phyloP scores from a whole-genome alignment of 192 early-diverging fungal species.

The Podochytrium sp. region DNA sequence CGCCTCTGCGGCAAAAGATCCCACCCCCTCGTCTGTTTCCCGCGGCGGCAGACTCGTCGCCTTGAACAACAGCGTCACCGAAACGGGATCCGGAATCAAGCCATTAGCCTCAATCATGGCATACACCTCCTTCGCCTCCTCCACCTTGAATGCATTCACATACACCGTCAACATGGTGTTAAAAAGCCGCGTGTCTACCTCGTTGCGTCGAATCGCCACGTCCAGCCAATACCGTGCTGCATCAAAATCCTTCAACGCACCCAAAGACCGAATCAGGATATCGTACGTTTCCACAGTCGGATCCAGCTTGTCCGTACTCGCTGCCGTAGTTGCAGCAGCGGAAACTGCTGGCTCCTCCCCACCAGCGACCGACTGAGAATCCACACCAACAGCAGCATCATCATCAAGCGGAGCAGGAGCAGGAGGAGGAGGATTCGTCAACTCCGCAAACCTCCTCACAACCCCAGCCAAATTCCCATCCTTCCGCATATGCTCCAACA shows the following conservation, averaged over 20 bases:
- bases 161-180: conserved; percentile 23
- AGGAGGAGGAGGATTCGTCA: background rate
- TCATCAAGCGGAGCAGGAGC: background rate
- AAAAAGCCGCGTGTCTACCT: conserved; percentile 10
- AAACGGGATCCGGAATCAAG: conserved; percentile 3
- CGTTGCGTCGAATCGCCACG: background rate
- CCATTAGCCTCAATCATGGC: conserved; percentile 14
- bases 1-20: no score
- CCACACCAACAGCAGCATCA: no score
- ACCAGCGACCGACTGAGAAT: background rate
- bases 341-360: background rate
- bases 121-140: conserved; percentile 19
- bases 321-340: no score
- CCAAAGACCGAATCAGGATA: conserved; percentile 23
- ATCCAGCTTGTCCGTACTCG: background rate
- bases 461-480: conserved; percentile 17
- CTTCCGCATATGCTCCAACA: conserved; percentile 20
- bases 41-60: no score
- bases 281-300: conserved; percentile 19
- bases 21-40: no score
- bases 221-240: conserved; percentile 18
- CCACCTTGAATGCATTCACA: background rate
- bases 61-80: conserved; percentile 14
- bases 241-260: background rate
- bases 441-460: conserved; percentile 13